Percentiles rank a stretch among this genome's conserved stretches.
These are phyloP conservation scores for Globisporangium nunn DNA, from an alignment of 352 stramenopile genomes.

Conservation along the genomic window DNA sequence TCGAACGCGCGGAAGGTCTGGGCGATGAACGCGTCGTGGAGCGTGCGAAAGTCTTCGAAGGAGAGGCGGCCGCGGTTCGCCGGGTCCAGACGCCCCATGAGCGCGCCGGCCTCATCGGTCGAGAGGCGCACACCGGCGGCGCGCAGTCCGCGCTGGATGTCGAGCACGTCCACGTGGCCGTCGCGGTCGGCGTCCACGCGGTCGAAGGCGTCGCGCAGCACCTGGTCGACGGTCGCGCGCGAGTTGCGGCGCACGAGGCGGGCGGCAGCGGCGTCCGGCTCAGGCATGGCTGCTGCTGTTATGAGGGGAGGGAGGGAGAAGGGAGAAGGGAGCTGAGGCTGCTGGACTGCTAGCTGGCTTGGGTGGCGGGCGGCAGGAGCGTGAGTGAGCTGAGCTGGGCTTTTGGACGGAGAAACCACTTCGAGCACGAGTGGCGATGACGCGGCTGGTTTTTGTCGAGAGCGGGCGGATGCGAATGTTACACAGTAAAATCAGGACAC, in stretches of 20 bases:
- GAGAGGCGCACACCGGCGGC: conserved; percentile 56
- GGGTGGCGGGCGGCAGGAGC: neutral
- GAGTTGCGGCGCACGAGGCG: conserved; percentile 71
- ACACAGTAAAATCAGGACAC: too few species aligned
- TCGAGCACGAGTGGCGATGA: neutral
- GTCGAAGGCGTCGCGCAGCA: conserved; percentile 69
- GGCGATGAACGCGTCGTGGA: conserved; percentile 72
- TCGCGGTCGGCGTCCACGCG: conserved; percentile 64
- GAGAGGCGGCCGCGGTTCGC: conserved; percentile 60
- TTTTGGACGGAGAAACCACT: too few species aligned
- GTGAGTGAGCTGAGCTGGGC: neutral
- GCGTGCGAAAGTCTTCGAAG: conserved; percentile 65
- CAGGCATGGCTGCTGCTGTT: neutral
- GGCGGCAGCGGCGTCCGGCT: neutral
- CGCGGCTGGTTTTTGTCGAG: neutral
- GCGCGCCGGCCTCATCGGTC: conserved; percentile 37
- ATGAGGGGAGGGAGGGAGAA: neutral
- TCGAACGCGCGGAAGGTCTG: conserved; percentile 75
- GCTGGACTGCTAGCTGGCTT: neutral
- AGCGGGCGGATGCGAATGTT: neutral
- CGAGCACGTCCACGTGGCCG: conserved; percentile 58
- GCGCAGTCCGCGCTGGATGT: conserved; percentile 68
- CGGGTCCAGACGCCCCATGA: conserved; percentile 69
- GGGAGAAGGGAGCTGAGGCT: neutral
- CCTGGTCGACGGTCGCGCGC: conserved; percentile 66